A percentile compares a stretch with the other conserved stretches of the same genome.
phyloP scores from a whole-genome alignment of 2,329 filamentous ascomycete species.

The Orbilia quercus region DNA sequence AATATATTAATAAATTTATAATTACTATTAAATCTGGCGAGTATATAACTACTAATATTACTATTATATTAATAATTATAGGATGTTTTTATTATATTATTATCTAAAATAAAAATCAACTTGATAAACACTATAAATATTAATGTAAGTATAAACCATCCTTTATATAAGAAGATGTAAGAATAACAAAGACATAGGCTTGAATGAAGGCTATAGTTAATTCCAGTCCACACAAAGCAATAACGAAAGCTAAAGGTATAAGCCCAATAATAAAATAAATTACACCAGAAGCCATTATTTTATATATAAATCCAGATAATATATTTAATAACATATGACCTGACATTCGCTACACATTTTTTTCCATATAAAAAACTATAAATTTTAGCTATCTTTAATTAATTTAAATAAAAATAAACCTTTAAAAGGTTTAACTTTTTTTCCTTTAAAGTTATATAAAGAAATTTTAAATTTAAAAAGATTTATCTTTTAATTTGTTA shows the following conservation, averaged over 20 bases:
- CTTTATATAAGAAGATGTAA: slow-evolving; percentile 41
- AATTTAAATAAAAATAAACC: slow-evolving; percentile 7
- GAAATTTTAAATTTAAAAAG: slow-evolving; percentile 26
- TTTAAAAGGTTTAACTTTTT: too few relatives aligned
- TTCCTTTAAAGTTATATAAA: not conserved
- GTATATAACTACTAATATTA: too few relatives aligned
- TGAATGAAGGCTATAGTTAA: slow-evolving; percentile 47
- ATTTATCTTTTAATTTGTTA: slow-evolving; percentile 57
- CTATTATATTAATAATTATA: too few relatives aligned
- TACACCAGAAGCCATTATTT: slow-evolving; percentile 46
- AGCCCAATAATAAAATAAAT: slow-evolving; percentile 42
- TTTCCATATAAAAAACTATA: slow-evolving; percentile 14
- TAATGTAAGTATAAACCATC: slow-evolving; percentile 48
- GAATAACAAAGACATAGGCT: slow-evolving; percentile 41
- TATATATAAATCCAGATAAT: slow-evolving; percentile 49
- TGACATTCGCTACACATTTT: slow-evolving; percentile 7
- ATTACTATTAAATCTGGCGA: too few relatives aligned
- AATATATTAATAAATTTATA: too few relatives aligned
- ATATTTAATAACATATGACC: slow-evolving; percentile 36
- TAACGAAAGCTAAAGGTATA: slow-evolving; percentile 36
- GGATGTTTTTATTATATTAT: slow-evolving; percentile 18
- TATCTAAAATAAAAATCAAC: slow-evolving; percentile 19
- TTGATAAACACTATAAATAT: slow-evolving; percentile 20
- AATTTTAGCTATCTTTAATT: slow-evolving; percentile 16
- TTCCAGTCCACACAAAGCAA: slow-evolving; percentile 40